phyloP scores from a whole-genome alignment of 2,329 filamentous ascomycete genomes.

The Botrytis sinoallii region DNA sequence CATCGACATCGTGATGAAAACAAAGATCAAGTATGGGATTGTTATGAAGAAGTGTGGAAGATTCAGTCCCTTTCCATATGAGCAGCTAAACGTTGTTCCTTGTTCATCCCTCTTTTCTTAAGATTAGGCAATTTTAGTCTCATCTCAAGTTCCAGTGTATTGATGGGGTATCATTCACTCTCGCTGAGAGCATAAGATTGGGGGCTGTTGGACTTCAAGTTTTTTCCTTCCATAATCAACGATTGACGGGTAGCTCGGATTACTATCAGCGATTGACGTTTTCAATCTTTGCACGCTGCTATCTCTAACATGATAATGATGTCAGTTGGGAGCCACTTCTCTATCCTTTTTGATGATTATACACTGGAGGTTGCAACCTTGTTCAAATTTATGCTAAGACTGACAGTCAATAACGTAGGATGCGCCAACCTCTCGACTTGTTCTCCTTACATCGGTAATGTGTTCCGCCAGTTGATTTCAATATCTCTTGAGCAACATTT shows the following conservation, averaged over 20 bases:
- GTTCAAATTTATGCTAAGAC: not conserved
- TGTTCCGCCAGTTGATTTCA: not conserved
- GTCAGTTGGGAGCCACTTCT: not conserved
- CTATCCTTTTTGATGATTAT: not conserved
- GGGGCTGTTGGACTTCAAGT: not conserved
- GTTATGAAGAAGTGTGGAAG: not conserved
- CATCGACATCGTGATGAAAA: not conserved
- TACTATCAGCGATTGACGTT: not conserved
- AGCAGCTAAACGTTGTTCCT: not conserved
- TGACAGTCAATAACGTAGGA: not conserved
- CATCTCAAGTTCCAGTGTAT: not conserved
- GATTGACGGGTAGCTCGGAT: not conserved
- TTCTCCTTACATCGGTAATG: not conserved
- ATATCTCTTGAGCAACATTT: not conserved
- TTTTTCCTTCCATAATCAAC: not conserved
- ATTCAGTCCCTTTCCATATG: not conserved
- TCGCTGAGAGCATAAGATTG: not conserved
- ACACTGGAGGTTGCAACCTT: not conserved
- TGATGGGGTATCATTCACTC: not conserved
- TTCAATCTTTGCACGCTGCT: not conserved
- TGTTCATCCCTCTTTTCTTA: not conserved
- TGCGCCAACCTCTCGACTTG: not conserved
- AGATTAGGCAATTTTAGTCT: not conserved
- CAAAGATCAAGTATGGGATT: not conserved
- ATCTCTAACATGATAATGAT: not conserved